phyloP scores from a whole-genome alignment of 345 rosid genomes.

The Salix caprea region DNA sequence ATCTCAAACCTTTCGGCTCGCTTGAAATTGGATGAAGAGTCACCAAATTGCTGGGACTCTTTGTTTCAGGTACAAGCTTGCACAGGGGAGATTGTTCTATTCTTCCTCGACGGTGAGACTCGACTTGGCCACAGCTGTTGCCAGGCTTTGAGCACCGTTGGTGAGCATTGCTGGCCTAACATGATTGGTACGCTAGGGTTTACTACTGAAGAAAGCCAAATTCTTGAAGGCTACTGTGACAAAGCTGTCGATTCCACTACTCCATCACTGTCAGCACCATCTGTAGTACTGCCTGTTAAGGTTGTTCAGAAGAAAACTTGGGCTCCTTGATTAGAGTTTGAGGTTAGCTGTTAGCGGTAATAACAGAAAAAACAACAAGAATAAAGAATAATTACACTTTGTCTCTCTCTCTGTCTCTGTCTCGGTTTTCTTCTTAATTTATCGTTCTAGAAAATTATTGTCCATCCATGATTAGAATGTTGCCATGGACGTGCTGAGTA shows the following conservation, averaged over 20 bases:
- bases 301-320: neutral
- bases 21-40: constrained; percentile 40
- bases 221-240: constrained; percentile 64
- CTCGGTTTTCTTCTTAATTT: too few species aligned
- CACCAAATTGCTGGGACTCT: constrained; percentile 68
- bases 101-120: constrained; percentile 74
- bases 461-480: too few species aligned
- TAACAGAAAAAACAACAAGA: neutral
- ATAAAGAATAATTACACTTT: too few species aligned
- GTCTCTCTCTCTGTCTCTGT: too few species aligned
- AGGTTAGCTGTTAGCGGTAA: neutral
- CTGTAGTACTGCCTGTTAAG: neutral
- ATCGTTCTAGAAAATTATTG: too few species aligned
- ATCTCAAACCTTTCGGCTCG: constrained; percentile 21
- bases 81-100: constrained; percentile 60
- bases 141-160: constrained; percentile 48
- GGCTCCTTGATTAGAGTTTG: neutral
- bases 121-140: constrained; percentile 60
- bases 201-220: constrained; percentile 55
- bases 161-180: constrained; percentile 57
- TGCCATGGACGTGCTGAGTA: too few species aligned
- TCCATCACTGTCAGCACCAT: neutral
- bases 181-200: constrained; percentile 58
- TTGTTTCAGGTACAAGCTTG: constrained; percentile 67
- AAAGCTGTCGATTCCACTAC: neutral